phyloP scores from a whole-genome alignment of 192 early-diverging fungal genomes.

The Backusella westeae region DNA sequence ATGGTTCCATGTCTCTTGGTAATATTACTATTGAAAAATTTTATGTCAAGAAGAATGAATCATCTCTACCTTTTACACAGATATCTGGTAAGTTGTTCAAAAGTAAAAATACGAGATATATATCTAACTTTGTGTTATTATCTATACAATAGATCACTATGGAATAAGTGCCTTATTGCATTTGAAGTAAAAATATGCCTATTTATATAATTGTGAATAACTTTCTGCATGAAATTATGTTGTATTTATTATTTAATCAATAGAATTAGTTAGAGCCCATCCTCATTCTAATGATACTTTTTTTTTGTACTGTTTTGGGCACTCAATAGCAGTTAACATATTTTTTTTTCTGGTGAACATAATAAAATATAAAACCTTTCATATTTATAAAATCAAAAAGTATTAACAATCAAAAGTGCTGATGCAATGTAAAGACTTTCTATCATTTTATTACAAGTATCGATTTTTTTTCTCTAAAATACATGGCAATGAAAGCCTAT shows the following conservation, averaged over 20 bases:
- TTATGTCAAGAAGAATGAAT: slow-evolving; percentile 1
- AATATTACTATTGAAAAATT: slow-evolving; percentile 30
- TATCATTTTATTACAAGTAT: background rate
- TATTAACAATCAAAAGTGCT: too few species aligned
- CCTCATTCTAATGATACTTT: background rate
- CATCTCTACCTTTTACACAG: slow-evolving; percentile 30
- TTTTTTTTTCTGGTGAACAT: background rate
- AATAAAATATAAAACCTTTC: background rate
- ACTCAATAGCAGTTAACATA: background rate
- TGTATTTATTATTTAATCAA: background rate
- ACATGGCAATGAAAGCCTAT: background rate
- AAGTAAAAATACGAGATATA: background rate
- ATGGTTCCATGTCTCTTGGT: background rate
- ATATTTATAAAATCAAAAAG: too few species aligned
- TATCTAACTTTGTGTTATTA: background rate
- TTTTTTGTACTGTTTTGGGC: background rate
- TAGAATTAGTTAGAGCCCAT: background rate
- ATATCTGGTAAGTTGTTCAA: slow-evolving; percentile 31
- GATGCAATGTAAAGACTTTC: background rate
- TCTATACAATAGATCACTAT: slow-evolving; percentile 38
- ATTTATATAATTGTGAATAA: background rate
- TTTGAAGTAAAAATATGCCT: background rate
- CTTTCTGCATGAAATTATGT: background rate
- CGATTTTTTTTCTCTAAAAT: background rate
- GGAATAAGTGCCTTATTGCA: slow-evolving; percentile 28